Conservation (phyloP, 2,329 filamentous ascomycete species). For the Huntiella savannae region DNA sequence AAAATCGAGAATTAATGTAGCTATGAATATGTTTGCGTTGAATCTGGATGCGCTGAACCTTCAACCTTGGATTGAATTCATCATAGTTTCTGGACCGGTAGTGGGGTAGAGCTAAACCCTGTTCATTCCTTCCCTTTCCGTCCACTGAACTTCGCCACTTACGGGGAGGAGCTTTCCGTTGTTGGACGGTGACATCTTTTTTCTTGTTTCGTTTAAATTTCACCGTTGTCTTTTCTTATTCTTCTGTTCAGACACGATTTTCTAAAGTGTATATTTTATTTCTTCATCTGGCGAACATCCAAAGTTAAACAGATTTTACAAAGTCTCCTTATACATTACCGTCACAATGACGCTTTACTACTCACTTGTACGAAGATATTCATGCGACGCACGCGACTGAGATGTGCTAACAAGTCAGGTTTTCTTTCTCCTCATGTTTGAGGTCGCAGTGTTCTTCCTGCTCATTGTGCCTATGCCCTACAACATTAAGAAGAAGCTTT, state of each 20-base stretch:
- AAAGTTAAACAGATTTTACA: no score
- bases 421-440: conserved; percentile 62
- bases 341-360: conserved; percentile 39
- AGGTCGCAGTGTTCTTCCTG: conserved; percentile 67
- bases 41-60: no score
- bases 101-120: no score
- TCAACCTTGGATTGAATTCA: no score
- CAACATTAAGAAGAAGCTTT: conserved; percentile 65
- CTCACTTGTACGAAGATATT: conserved; percentile 26
- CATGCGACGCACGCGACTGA: not conserved
- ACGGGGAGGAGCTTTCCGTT: not conserved
- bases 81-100: no score
- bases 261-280: no score
- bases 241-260: not conserved
- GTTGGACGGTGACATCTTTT: not conserved
- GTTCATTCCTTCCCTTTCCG: not conserved
- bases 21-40: no score
- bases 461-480: conserved; percentile 80
- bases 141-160: not conserved
- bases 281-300: no score
- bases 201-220: not conserved
- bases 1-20: not conserved
- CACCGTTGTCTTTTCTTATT: not conserved
- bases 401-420: conserved; percentile 33
- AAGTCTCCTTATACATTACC: not conserved